Percentiles rank a stretch among this genome's conserved stretches.
Conservation (phyloP, 1,139 yeast species). For the Wickerhamomyces sp. region DNA sequence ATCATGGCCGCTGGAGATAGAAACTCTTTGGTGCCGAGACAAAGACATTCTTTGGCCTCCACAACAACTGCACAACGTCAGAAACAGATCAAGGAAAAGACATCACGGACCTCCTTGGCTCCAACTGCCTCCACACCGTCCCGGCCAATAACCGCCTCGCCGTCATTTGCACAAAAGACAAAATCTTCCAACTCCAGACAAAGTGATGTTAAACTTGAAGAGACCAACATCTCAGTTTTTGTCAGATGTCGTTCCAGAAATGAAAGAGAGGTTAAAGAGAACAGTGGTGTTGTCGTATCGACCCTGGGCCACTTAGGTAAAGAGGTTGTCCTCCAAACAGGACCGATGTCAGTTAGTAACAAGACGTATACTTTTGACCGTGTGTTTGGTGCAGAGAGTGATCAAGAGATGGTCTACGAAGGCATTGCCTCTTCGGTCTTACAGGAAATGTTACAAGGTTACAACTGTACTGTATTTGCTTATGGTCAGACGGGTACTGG, state of each 20-base stretch:
- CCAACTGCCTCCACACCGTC: conserved; percentile 10
- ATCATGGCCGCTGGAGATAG: conserved; percentile 1
- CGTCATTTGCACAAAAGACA: conserved; percentile 15
- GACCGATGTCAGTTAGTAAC: conserved; percentile 19
- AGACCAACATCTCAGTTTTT: conserved; percentile 62
- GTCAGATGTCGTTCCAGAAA: conserved; percentile 80
- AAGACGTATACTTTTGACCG: conserved; percentile 63
- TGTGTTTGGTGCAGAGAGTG: conserved; percentile 71
- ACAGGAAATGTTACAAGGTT: conserved; percentile 55
- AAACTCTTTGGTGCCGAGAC: not conserved
- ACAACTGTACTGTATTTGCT: conserved; percentile 76
- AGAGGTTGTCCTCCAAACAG: conserved; percentile 30
- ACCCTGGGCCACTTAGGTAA: conserved; percentile 28
- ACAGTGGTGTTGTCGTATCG: conserved; percentile 60
- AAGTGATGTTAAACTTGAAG: conserved; percentile 12
- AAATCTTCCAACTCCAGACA: conserved; percentile 16
- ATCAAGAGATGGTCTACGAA: conserved; percentile 54
- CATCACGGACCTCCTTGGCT: conserved; percentile 14
- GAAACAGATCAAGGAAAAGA: conserved; percentile 2
- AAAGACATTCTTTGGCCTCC: conserved; percentile 5
- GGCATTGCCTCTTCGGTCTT: conserved; percentile 57
- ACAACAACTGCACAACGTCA: not conserved
- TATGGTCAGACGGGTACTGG: conserved; percentile 93
- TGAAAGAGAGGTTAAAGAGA: conserved; percentile 57
- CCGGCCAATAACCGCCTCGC: conserved; percentile 5